Conservation (phyloP, 75 land plant genomes). For the Chamaecyparis obtusa region DNA sequence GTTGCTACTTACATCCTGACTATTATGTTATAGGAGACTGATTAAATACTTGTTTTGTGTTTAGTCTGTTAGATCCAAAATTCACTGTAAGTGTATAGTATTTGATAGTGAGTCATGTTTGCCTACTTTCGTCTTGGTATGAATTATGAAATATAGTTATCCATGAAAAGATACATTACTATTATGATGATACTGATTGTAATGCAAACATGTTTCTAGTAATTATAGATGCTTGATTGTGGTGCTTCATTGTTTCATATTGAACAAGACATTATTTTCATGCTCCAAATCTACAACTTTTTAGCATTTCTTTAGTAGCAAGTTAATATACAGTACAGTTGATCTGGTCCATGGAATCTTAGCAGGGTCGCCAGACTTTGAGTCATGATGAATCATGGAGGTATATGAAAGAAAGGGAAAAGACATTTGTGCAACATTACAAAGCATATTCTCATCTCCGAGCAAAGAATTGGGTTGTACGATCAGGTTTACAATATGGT, state of each 20-base stretch:
- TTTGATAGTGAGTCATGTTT: background rate
- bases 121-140: background rate
- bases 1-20: background rate
- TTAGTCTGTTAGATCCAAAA: background rate
- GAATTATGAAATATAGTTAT: background rate
- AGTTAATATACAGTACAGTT: background rate
- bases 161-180: background rate
- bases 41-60: background rate
- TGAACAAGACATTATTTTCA: background rate
- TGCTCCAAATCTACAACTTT: background rate
- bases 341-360: slow-evolving; percentile 8
- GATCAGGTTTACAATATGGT: slow-evolving; percentile 75
- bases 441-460: slow-evolving; percentile 79
- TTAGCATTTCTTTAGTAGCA: background rate
- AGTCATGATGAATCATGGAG: slow-evolving; percentile 47
- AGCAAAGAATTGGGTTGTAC: slow-evolving; percentile 75
- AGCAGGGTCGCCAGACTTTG: slow-evolving; percentile 24
- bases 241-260: background rate
- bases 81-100: background rate
- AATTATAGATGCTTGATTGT: background rate
- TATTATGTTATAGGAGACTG: background rate
- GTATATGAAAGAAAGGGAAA: slow-evolving; percentile 32
- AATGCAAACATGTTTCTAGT: background rate
- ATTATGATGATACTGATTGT: background rate
- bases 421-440: slow-evolving; percentile 41